phyloP scores from a whole-genome alignment of 2,329 filamentous ascomycete species.

The Dactylellina sp. region DNA sequence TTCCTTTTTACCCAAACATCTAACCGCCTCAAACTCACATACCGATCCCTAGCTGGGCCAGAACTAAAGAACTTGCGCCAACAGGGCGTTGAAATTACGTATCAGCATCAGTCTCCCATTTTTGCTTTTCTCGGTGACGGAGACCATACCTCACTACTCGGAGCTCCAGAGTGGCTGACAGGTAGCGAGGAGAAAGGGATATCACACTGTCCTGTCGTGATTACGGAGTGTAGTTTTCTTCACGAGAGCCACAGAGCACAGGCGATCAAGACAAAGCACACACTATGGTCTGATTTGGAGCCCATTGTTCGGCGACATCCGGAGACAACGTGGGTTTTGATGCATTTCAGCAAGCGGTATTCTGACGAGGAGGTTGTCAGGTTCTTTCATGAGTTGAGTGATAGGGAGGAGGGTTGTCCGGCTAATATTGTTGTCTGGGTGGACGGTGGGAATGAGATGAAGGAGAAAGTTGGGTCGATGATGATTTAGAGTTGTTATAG shows the following conservation, averaged over 20 bases:
- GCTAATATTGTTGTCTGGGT: conserved; percentile 67
- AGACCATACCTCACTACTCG: conserved; percentile 64
- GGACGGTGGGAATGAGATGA: conserved; percentile 62
- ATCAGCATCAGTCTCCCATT: conserved; percentile 63
- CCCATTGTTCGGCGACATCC: conserved; percentile 65
- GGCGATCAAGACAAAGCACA: conserved; percentile 67
- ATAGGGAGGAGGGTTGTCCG: conserved; percentile 63
- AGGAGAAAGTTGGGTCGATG: conserved; percentile 9
- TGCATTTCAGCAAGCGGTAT: conserved; percentile 67
- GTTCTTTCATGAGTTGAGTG: conserved; percentile 65
- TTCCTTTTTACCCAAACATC: conserved; percentile 66
- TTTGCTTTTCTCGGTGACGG: conserved; percentile 68
- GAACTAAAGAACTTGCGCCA: conserved; percentile 64
- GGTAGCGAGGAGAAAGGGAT: conserved; percentile 31
- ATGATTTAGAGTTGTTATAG: neutral
- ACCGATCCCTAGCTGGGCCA: conserved; percentile 62
- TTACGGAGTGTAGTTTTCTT: conserved; percentile 68
- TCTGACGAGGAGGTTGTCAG: conserved; percentile 64
- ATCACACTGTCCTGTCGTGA: conserved; percentile 61
- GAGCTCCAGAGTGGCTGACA: conserved; percentile 65
- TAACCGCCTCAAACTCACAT: conserved; percentile 64
- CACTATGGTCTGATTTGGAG: conserved; percentile 67
- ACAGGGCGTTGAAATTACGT: conserved; percentile 64
- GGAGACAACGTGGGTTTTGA: conserved; percentile 66
- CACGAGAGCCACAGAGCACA: conserved; percentile 65